Evolutionary conservation across 805 yeast genomes (phyloP).

Genomic region (Ogataea philodendri): DNA sequence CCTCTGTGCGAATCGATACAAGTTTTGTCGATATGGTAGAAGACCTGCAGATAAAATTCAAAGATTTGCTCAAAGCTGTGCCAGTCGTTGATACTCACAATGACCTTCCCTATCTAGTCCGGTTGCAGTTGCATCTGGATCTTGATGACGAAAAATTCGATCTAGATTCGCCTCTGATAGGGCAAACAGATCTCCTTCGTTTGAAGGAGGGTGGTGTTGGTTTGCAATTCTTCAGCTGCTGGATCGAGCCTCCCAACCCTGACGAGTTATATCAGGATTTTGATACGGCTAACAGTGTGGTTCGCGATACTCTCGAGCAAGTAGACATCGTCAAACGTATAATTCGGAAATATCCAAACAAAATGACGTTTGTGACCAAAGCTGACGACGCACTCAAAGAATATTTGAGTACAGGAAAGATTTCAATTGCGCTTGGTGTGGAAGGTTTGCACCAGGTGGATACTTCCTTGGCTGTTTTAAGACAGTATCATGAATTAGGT

Average conservation of each 20-base stretch:
- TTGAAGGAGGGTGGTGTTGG: constrained; percentile 44
- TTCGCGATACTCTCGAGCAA: constrained; percentile 51
- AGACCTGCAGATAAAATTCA: constrained; percentile 4
- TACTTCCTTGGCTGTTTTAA: constrained; percentile 44
- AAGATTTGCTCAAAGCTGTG: constrained; percentile 9
- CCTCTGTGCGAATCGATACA: no score
- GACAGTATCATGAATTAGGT: constrained; percentile 46
- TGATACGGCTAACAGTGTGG: constrained; percentile 41
- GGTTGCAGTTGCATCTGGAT: constrained; percentile 44
- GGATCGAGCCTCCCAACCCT: constrained; percentile 43
- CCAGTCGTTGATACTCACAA: constrained; percentile 53
- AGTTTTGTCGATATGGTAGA: no score
- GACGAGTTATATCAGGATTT: constrained; percentile 42
- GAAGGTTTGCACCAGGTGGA: constrained; percentile 54
- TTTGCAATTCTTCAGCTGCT: constrained; percentile 47
- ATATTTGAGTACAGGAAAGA: constrained; percentile 34
- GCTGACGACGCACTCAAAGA: constrained; percentile 38
- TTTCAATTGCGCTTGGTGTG: constrained; percentile 48
- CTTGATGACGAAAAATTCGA: constrained; percentile 4
- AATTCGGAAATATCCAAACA: constrained; percentile 37
- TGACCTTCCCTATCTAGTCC: constrained; percentile 46
- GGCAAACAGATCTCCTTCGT: constrained; percentile 36
- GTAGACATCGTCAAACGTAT: constrained; percentile 48
- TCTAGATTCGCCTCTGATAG: no score
- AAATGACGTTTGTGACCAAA: constrained; percentile 39